Evolutionary conservation across 139 green algal species (phyloP).

Genomic region (Chlamydomonas sp.): DNA sequence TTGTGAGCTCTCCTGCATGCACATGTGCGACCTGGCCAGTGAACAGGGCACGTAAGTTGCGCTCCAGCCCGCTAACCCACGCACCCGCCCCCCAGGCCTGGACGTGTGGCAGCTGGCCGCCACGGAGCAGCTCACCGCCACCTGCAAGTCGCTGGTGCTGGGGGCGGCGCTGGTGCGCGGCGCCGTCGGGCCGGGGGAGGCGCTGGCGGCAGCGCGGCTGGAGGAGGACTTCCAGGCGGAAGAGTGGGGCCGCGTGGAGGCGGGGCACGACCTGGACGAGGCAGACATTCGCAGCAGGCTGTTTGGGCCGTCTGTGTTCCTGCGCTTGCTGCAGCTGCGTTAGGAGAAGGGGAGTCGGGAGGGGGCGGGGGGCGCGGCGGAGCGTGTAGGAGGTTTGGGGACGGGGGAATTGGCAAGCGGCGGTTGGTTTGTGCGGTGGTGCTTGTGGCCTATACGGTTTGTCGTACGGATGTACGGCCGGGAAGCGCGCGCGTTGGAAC

Average conservation of each 20-base stretch:
- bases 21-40: not conserved
- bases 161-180: slow-evolving; percentile 77
- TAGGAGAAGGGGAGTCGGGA: not conserved
- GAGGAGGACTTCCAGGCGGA: slow-evolving; percentile 89
- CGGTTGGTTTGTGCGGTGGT: too few relatives aligned
- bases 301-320: slow-evolving; percentile 76
- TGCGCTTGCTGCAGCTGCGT: slow-evolving; percentile 67
- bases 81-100: slow-evolving; percentile 50
- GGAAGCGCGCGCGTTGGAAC: too few relatives aligned
- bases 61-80: not conserved
- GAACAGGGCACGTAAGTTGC: not conserved
- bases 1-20: not conserved
- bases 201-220: slow-evolving; percentile 69
- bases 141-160: slow-evolving; percentile 89
- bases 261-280: slow-evolving; percentile 95
- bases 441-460: too few relatives aligned
- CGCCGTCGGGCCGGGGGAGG: slow-evolving; percentile 59
- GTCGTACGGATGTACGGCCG: too few relatives aligned
- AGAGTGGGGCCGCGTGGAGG: slow-evolving; percentile 94
- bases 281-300: slow-evolving; percentile 83
- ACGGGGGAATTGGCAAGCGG: too few relatives aligned
- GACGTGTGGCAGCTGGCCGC: slow-evolving; percentile 83
- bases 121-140: slow-evolving; percentile 74
- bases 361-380: too few relatives aligned
- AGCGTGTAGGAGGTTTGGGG: too few relatives aligned